Percentiles rank a stretch among this genome's conserved stretches.
Conservation (phyloP, 2,329 filamentous ascomycete genomes). For the Epichloe sylvatica region DNA sequence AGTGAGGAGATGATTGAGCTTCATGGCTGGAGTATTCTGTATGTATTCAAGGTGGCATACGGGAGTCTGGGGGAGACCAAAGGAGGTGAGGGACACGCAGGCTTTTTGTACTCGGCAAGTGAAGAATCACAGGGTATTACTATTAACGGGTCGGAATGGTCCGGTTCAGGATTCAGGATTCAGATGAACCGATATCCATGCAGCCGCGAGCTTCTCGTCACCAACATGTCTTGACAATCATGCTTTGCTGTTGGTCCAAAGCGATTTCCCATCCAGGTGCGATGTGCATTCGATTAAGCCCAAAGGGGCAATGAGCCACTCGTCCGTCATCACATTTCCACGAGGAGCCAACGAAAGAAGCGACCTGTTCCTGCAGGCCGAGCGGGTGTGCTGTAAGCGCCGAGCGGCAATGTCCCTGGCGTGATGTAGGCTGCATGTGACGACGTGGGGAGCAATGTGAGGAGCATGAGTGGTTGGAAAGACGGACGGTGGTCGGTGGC, state of each 20-base stretch:
- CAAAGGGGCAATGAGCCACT: constrained; percentile 3
- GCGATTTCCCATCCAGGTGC: not conserved
- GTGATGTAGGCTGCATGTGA: constrained; percentile 6
- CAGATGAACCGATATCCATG: not conserved
- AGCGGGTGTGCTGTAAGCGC: constrained; percentile 1
- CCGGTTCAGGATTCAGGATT: not conserved
- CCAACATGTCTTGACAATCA: not conserved
- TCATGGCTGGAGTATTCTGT: not conserved
- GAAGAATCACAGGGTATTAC: not conserved
- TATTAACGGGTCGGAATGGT: not conserved
- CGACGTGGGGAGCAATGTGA: not conserved
- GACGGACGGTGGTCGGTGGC: too few species aligned
- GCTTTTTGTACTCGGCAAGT: not conserved
- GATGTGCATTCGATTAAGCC: not conserved
- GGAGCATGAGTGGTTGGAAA: too few species aligned
- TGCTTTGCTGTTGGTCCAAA: constrained; percentile 3
- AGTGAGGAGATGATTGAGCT: constrained; percentile 5
- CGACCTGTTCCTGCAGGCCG: not conserved
- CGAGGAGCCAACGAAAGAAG: not conserved
- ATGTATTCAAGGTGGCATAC: too few species aligned
- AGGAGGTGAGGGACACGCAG: not conserved
- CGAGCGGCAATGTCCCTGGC: not conserved
- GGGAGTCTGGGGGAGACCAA: too few species aligned
- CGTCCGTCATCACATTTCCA: not conserved
- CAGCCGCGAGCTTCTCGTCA: not conserved